These are phyloP conservation scores for Penicillium soppii DNA, from an alignment of 495 filamentous ascomycete genomes.

Conservation along the genomic window DNA sequence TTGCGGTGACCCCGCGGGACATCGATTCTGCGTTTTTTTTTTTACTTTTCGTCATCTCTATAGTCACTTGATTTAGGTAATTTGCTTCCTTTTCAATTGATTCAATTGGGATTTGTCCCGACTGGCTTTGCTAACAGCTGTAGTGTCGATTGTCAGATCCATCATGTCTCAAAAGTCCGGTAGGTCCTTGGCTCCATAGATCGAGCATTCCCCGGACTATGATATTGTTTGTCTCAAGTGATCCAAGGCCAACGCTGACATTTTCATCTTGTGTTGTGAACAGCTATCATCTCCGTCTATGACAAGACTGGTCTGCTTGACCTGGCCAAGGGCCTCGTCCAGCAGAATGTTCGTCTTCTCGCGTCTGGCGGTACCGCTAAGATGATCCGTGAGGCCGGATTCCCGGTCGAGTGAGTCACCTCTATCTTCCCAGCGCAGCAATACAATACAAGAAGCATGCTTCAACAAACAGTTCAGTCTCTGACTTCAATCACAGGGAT, in stretches of 20 bases:
- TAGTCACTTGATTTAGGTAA: conserved; percentile 22
- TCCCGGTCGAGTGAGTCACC: conserved; percentile 78
- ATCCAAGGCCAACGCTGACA: conserved; percentile 13
- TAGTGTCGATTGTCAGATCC: conserved; percentile 29
- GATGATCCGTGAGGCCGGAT: conserved; percentile 92
- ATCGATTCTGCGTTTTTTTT: conserved; percentile 22
- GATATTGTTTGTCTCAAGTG: conserved; percentile 16
- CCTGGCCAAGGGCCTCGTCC: conserved; percentile 88
- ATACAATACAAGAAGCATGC: not conserved
- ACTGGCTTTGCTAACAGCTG: conserved; percentile 3
- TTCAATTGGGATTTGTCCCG: conserved; percentile 4
- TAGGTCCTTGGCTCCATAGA: conserved; percentile 26
- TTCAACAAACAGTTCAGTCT: not conserved
- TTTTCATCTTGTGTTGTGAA: conserved; percentile 17
- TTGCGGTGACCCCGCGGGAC: conserved; percentile 30
- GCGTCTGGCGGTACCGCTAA: conserved; percentile 92
- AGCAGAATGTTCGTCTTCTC: conserved; percentile 87
- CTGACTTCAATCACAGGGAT: conserved; percentile 59
- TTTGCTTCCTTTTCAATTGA: conserved; percentile 1
- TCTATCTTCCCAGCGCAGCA: not conserved
- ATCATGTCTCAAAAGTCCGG: conserved; percentile 48
- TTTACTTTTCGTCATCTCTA: conserved; percentile 17
- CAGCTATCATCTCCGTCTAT: conserved; percentile 95
- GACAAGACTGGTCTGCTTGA: conserved; percentile 97
- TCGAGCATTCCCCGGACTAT: conserved; percentile 23